phyloP scores from a whole-genome alignment of 106 monocot species.

The Dendrobium officinale region DNA sequence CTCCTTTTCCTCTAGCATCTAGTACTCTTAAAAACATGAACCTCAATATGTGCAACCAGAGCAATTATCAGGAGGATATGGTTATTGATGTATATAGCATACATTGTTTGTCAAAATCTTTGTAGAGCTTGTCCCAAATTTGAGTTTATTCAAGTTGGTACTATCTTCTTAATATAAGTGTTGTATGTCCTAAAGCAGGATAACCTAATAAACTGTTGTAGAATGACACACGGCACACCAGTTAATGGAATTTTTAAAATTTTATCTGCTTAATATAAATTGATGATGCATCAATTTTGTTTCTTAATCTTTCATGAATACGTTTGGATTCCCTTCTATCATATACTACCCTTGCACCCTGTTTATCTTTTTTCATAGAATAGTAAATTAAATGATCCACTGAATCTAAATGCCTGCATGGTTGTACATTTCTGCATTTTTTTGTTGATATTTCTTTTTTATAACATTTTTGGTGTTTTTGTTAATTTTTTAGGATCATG shows the following conservation, averaged over 20 bases:
- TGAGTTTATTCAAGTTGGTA: too few species aligned
- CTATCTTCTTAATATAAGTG: neutral
- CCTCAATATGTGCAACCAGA: too few species aligned
- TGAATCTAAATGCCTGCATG: neutral
- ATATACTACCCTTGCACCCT: neutral
- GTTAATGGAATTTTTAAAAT: too few species aligned
- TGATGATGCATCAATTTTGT: neutral
- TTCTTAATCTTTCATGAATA: neutral
- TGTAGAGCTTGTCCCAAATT: too few species aligned
- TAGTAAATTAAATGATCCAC: neutral
- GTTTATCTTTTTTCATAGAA: neutral
- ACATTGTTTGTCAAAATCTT: too few species aligned
- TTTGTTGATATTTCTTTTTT: neutral
- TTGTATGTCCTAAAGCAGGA: neutral
- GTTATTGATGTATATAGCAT: too few species aligned
- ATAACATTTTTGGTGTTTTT: neutral
- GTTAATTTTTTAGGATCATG: slow-evolving; percentile 33
- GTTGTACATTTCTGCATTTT: neutral
- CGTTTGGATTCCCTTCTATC: neutral
- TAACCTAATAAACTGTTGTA: neutral
- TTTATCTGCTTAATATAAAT: too few species aligned
- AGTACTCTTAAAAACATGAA: too few species aligned
- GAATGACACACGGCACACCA: neutral
- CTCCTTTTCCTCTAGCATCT: too few species aligned
- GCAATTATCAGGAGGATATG: too few species aligned